Conservation (phyloP, 2,329 filamentous ascomycete genomes). For the Epichloe typhina region DNA sequence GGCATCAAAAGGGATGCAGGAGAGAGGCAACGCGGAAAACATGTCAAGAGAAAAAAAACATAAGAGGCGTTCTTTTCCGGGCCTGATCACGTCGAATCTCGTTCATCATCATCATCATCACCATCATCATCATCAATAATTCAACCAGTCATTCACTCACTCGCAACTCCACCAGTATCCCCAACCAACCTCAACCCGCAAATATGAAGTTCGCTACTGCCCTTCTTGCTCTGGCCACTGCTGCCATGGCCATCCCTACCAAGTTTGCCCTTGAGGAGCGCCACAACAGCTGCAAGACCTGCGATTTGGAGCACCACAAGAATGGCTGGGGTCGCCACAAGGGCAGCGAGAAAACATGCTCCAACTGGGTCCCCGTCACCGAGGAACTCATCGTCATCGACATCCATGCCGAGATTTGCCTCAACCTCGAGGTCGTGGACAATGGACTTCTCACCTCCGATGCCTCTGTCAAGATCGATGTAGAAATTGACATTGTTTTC, state of each 20-base stretch:
- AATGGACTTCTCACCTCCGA: neutral
- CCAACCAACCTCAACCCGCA: neutral
- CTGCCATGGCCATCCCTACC: slow-evolving; percentile 1
- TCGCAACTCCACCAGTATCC: neutral
- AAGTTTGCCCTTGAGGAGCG: neutral
- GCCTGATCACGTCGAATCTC: neutral
- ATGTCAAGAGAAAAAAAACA: no score
- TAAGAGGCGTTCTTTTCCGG: neutral
- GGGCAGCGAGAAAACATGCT: neutral
- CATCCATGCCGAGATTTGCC: neutral
- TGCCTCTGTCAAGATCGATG: neutral
- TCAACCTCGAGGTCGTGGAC: neutral
- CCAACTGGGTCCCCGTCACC: slow-evolving; percentile 1
- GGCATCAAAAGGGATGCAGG: no score
- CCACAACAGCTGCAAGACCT: neutral
- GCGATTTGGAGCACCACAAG: neutral
- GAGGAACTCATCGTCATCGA: neutral
- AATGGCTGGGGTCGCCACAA: neutral
- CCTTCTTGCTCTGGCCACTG: neutral
- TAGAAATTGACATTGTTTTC: neutral
- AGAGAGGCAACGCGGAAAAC: no score
- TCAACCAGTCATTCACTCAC: neutral
- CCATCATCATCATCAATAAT: neutral
- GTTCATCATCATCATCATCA: neutral
- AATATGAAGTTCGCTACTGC: slow-evolving; percentile 3